Base-by-base conservation (phyloP, 2,329 filamentous ascomycete genomes). In the Celoporthe dispersa region DNA sequence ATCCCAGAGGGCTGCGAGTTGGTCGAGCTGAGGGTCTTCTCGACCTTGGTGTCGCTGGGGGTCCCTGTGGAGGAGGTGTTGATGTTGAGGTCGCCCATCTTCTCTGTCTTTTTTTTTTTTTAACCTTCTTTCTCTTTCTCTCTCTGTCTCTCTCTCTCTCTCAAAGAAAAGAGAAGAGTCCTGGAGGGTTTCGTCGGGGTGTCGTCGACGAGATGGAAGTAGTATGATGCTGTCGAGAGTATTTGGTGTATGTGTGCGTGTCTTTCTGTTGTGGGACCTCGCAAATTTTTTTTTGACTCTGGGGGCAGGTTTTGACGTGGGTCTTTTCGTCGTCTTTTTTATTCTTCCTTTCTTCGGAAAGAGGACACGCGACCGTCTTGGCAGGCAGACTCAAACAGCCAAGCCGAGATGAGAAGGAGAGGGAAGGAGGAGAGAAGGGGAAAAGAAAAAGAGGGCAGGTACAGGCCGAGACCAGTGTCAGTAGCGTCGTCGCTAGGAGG, bases 1-100 rank as follows among this genome's bases (percentile, higher is more conserved):
- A 70, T 39, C n/a, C 65, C 70, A 12, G 68, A 71, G 41, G 69
- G 68, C 22, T 72, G 70, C 37, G 68, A 70, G 61, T 68, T 65
- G 28, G 44, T 64, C 53, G 62, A n/a, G 51, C 68, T 70, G n/a
- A 64, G n/a, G 19, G 65, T 68, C 70, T 72, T 72, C 28, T 72
- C 70, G 14, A 61, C 57, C 48, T 72, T 72, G 35, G 61, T 64
- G 48, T 72, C 70, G 57, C 48, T 53, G 37, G 44, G 59, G 31
- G 37, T 57, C 35, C 22, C 51, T 33, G 59, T 44, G 4, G 69
- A 25, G 19, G 67, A 55, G 16, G 57, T 53, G 25, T 57, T 44
- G 48, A 68, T 70, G 67, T 64, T 53, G 62, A 62, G 35, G 59
- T 65, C 65, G n/a, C 65, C 68, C 70, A 72, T 71, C 25, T 61